Percentiles rank a stretch among this genome's conserved stretches.
These are phyloP conservation scores for Zizania palustris DNA, from an alignment of 202 grass and related monocot species.

Conservation along the genomic window DNA sequence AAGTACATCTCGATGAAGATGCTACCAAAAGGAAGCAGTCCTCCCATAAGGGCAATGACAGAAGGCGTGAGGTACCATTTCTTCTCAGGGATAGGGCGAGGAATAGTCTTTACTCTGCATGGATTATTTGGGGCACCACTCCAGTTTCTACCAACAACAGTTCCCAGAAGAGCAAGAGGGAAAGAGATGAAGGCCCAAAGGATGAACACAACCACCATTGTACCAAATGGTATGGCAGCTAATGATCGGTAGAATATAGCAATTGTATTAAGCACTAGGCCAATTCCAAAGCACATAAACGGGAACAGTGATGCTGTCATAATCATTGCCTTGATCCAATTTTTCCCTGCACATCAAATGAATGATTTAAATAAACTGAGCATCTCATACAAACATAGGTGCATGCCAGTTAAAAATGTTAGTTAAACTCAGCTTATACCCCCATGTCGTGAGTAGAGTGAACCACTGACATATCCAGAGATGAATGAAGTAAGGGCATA, in stretches of 20 bases:
- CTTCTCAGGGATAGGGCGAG: conserved; percentile 89
- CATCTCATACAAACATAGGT: conserved; percentile 40
- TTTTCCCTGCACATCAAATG: conserved; percentile 64
- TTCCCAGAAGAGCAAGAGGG: conserved; percentile 89
- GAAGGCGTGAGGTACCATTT: conserved; percentile 95
- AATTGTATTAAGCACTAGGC: conserved; percentile 80
- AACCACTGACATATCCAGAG: conserved; percentile 82
- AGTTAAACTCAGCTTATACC: conserved; percentile 53
- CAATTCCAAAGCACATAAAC: conserved; percentile 96
- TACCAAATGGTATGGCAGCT: conserved; percentile 94
- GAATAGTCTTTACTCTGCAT: conserved; percentile 94
- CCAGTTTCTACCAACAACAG: conserved; percentile 95
- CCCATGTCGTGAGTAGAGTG: conserved; percentile 79
- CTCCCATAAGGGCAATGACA: conserved; percentile 88
- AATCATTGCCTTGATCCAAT: conserved; percentile 97
- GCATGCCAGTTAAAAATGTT: conserved; percentile 16
- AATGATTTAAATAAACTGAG: conserved; percentile 21
- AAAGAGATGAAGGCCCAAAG: conserved; percentile 96
- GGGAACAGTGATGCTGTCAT: conserved; percentile 87
- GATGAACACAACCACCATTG: conserved; percentile 87
- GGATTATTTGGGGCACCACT: conserved; percentile 92
- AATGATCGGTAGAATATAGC: conserved; percentile 94
- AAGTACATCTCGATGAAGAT: conserved; percentile 99
- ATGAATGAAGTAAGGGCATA: conserved; percentile 99
- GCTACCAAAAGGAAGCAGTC: conserved; percentile 91